Evolutionary conservation across 257 asterid genomes (phyloP).

Genomic region (Osmanthus fragrans): DNA sequence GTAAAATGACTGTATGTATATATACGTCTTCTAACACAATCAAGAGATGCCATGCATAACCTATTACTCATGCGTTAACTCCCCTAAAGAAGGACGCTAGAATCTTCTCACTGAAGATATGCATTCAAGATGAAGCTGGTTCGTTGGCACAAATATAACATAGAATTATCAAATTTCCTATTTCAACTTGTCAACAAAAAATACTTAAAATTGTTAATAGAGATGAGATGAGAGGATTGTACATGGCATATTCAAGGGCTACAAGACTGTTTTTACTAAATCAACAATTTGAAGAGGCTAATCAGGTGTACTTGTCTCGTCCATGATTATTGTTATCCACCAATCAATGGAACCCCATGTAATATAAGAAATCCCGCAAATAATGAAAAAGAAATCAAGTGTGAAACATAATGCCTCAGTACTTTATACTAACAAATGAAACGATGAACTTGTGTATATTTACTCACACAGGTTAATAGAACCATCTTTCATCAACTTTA

Average conservation of each 20-base stretch:
- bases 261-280: conserved; percentile 33
- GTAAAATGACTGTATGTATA: no score
- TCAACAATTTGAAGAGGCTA: conserved; percentile 34
- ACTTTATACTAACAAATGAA: conserved; percentile 24
- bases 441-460: conserved; percentile 25
- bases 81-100: no score
- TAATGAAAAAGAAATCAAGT: conserved; percentile 32
- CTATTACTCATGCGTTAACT: no score
- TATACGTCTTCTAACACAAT: no score
- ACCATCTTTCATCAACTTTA: conserved; percentile 86
- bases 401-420: conserved; percentile 18
- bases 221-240: conserved; percentile 22
- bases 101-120: neutral
- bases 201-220: conserved; percentile 21
- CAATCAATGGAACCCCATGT: conserved; percentile 25
- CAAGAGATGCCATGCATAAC: neutral
- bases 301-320: conserved; percentile 30
- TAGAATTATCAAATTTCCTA: conserved; percentile 22
- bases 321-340: conserved; percentile 36
- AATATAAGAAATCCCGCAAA: conserved; percentile 20
- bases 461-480: conserved; percentile 81
- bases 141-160: conserved; percentile 17
- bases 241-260: conserved; percentile 25
- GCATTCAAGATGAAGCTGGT: conserved; percentile 21
- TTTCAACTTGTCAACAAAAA: conserved; percentile 33